Evolutionary conservation across 169 alveolate species (phyloP).

Genomic region (Babesia microti): DNA sequence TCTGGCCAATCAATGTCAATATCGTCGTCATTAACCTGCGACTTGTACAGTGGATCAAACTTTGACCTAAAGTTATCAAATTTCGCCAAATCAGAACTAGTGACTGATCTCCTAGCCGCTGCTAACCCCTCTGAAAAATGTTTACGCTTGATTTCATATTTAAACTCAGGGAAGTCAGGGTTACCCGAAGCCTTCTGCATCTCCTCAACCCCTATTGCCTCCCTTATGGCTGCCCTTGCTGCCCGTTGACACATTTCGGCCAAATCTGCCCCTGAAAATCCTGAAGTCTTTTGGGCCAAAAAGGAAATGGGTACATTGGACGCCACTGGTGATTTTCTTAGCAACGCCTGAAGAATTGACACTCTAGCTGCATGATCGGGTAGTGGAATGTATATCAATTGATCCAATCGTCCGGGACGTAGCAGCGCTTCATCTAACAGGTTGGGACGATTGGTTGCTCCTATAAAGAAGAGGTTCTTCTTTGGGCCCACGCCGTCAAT

Average conservation of each 20-base stretch:
- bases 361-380: conserved; percentile 97
- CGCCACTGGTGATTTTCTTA: conserved; percentile 95
- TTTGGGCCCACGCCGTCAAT: conserved; percentile 99
- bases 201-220: conserved; percentile 78
- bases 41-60: conserved; percentile 95
- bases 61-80: conserved; percentile 93
- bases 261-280: conserved; percentile 99
- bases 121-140: conserved; percentile 98
- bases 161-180: conserved; percentile 68
- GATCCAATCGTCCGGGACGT: conserved; percentile 99
- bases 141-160: conserved; percentile 88
- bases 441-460: conserved; percentile 99
- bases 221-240: conserved; percentile 99
- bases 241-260: conserved; percentile 98
- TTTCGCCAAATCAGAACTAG: conserved; percentile 78
- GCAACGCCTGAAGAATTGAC: conserved; percentile 85
- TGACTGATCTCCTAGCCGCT: conserved; percentile 93
- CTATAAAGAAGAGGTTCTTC: conserved; percentile 97
- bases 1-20: conserved; percentile 88
- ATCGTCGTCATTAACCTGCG: conserved; percentile 71
- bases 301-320: conserved; percentile 91
- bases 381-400: conserved; percentile 97
- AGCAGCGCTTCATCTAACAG: conserved; percentile 96
- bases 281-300: conserved; percentile 97
- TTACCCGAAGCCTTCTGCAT: conserved; percentile 43